phyloP scores from a whole-genome alignment of 148 eudicot genomes.

The Fagopyrum homotropicum region DNA sequence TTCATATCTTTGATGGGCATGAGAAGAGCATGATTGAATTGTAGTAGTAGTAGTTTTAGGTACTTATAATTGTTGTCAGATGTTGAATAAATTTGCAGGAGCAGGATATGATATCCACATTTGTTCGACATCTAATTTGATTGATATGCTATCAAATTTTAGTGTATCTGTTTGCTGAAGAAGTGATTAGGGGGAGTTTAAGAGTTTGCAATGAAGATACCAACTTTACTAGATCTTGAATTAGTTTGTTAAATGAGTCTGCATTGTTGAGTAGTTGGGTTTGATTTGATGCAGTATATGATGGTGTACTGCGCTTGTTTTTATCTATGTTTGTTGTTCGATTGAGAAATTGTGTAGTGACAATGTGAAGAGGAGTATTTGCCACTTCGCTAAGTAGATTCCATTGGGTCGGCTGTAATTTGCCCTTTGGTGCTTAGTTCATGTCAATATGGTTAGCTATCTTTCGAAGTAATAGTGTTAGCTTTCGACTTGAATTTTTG shows the following conservation, averaged over 20 bases:
- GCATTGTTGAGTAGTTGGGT: neutral
- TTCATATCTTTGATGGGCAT: conserved; percentile 8
- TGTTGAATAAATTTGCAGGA: conserved; percentile 11
- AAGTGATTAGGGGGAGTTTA: neutral
- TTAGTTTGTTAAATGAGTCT: neutral
- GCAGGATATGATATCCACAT: neutral
- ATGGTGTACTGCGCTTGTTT: neutral
- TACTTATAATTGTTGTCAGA: neutral
- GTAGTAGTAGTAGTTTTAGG: neutral
- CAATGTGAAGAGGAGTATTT: neutral
- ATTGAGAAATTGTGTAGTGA: neutral
- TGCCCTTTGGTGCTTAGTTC: neutral
- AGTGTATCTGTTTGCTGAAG: neutral
- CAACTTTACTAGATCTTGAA: neutral
- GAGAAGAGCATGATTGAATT: conserved; percentile 8
- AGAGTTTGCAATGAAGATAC: neutral
- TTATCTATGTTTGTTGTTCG: neutral
- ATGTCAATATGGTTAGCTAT: neutral
- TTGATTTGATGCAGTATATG: neutral
- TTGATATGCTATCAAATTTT: neutral
- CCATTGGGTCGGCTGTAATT: neutral
- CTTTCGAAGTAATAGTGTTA: neutral
- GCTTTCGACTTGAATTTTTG: neutral
- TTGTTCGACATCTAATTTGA: neutral
- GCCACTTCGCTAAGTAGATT: neutral